Percentiles rank a stretch among this genome's conserved stretches.
Conservation (phyloP, 208 protist species). For the Trypanosoma brucei region DNA sequence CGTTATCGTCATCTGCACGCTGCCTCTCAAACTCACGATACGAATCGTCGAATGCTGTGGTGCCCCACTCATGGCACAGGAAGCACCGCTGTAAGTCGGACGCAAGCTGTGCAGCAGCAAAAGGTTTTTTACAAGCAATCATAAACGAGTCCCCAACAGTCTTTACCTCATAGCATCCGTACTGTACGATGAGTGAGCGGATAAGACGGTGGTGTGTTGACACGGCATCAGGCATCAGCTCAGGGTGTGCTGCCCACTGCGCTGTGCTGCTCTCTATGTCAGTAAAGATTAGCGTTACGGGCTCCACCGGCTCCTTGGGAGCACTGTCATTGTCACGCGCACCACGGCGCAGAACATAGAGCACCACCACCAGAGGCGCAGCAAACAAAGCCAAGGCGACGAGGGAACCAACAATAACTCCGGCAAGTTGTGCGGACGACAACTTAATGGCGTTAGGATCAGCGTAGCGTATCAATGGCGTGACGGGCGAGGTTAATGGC, state of each 20-base stretch:
- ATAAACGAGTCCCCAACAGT: conserved; percentile 75
- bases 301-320: conserved; percentile 30
- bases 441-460: conserved; percentile 4
- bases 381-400: conserved; percentile 5
- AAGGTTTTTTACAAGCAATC: neutral
- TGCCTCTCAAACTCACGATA: conserved; percentile 42
- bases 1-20: conserved; percentile 13
- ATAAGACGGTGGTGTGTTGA: conserved; percentile 58
- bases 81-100: conserved; percentile 1
- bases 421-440: conserved; percentile 17
- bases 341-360: conserved; percentile 26
- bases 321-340: conserved; percentile 39
- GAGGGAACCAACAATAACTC: conserved; percentile 27
- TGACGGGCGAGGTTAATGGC: conserved; percentile 3
- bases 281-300: conserved; percentile 70
- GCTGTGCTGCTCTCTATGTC: conserved; percentile 80
- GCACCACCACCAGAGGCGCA: neutral
- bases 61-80: conserved; percentile 45
- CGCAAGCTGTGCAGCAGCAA: neutral
- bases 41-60: conserved; percentile 25
- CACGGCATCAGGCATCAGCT: conserved; percentile 54
- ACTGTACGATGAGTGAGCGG: conserved; percentile 40
- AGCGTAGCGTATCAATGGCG: conserved; percentile 36
- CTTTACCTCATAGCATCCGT: conserved; percentile 80
- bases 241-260: conserved; percentile 51